A percentile compares a stretch with the other conserved stretches of the same genome.
These are phyloP conservation scores for Leccinum arenicola DNA, from an alignment of 768 basidiomycete genomes.

Conservation along the genomic window DNA sequence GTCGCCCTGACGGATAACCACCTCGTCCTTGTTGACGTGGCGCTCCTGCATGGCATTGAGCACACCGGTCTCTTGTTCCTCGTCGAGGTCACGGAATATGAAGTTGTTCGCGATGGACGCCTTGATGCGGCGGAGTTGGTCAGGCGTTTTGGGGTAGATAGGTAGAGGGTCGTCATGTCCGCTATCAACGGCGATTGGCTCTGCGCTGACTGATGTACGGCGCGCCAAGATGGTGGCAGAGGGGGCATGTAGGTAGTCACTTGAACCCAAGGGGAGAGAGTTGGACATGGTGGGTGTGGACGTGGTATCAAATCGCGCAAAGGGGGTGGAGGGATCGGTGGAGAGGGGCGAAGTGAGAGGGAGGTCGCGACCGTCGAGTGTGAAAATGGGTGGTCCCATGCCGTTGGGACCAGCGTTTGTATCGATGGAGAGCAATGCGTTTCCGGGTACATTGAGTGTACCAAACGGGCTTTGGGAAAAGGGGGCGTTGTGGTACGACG, in stretches of 20 bases:
- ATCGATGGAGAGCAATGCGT: slow-evolving; percentile 63
- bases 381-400: slow-evolving; percentile 52
- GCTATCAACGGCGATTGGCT: slow-evolving; percentile 86
- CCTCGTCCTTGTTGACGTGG: slow-evolving; percentile 63
- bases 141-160: slow-evolving; percentile 70
- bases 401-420: slow-evolving; percentile 26
- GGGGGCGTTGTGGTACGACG: slow-evolving; percentile 43
- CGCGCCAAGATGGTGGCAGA: slow-evolving; percentile 81
- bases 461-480: slow-evolving; percentile 72
- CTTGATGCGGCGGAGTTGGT: slow-evolving; percentile 87
- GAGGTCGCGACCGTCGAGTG: slow-evolving; percentile 55
- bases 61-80: slow-evolving; percentile 92
- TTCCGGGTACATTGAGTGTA: slow-evolving; percentile 76
- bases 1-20: slow-evolving; percentile 97
- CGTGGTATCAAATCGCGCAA: slow-evolving; percentile 48
- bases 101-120: slow-evolving; percentile 85
- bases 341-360: slow-evolving; percentile 62
- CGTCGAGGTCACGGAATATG: slow-evolving; percentile 93
- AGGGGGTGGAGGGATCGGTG: slow-evolving; percentile 41
- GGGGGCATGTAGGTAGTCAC: slow-evolving; percentile 71
- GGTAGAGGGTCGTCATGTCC: slow-evolving; percentile 66
- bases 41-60: slow-evolving; percentile 95
- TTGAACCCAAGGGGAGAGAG: slow-evolving; percentile 40
- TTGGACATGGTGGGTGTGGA: slow-evolving; percentile 44
- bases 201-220: slow-evolving; percentile 92